phyloP scores from a whole-genome alignment of 306 rosid genomes.

The Senna siamea region DNA sequence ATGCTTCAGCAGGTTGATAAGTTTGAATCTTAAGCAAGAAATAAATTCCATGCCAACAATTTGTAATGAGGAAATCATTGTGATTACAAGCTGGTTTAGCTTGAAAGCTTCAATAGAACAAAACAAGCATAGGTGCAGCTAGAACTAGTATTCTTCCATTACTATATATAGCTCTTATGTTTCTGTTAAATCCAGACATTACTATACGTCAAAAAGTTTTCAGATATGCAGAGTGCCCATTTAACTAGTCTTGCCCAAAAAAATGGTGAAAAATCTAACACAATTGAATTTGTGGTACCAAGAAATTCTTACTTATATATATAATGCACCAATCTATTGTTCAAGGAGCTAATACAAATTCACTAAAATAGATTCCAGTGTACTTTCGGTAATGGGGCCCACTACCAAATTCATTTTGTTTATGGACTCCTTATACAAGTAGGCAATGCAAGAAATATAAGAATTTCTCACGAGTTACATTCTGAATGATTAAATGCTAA shows the following conservation, averaged over 20 bases:
- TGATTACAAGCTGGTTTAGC: constrained; percentile 31
- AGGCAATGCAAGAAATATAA: not conserved
- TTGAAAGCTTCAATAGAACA: constrained; percentile 32
- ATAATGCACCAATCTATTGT: not conserved
- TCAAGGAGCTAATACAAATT: not conserved
- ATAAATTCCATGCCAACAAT: constrained; percentile 29
- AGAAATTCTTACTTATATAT: not conserved
- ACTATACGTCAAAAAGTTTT: constrained; percentile 35
- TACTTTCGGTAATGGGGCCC: not conserved
- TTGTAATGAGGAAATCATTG: constrained; percentile 37
- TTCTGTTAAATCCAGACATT: constrained; percentile 36
- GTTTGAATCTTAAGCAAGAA: constrained; percentile 55
- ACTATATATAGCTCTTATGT: constrained; percentile 36
- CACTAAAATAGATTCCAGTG: not conserved
- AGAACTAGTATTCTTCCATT: constrained; percentile 32
- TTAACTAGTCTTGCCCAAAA: not conserved
- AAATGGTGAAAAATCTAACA: not conserved
- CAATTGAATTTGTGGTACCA: too few species aligned
- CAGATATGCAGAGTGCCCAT: constrained; percentile 33
- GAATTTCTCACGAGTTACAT: not conserved
- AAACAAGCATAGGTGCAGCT: constrained; percentile 37
- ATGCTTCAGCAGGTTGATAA: constrained; percentile 83
- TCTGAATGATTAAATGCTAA: constrained; percentile 10
- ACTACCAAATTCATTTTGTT: not conserved
- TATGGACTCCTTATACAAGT: not conserved